Percentiles rank a stretch among this genome's conserved stretches.
These are phyloP conservation scores for Phialocephala subalpina DNA, from an alignment of 2,329 filamentous ascomycete genomes.

Conservation along the genomic window DNA sequence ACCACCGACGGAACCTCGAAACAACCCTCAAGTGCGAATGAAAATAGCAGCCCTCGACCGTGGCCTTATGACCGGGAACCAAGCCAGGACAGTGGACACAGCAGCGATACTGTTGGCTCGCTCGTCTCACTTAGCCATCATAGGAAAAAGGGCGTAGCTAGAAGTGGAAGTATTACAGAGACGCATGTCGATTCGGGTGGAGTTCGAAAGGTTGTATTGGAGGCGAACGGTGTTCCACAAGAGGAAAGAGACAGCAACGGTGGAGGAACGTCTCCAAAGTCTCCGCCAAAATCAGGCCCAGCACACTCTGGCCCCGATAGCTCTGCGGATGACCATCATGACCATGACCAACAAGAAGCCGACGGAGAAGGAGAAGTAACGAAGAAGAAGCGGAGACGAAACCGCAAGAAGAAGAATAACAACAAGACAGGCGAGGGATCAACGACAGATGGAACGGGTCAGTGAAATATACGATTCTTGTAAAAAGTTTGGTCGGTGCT, in stretches of 20 bases:
- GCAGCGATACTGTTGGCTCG: conserved; percentile 42
- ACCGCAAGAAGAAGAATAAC: conserved; percentile 39
- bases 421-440: conserved; percentile 33
- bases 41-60: conserved; percentile 3
- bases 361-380: conserved; percentile 17
- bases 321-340: conserved; percentile 1
- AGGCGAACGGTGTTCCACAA: conserved; percentile 58
- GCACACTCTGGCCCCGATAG: background rate
- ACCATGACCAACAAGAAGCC: conserved; percentile 15
- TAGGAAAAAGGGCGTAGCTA: conserved; percentile 57
- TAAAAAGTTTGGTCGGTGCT: conserved; percentile 4
- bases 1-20: conserved; percentile 6
- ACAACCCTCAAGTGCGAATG: background rate
- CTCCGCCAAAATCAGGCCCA: conserved; percentile 10
- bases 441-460: conserved; percentile 13
- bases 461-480: conserved; percentile 6
- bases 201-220: conserved; percentile 78
- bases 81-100: conserved; percentile 34
- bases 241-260: conserved; percentile 32
- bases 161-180: conserved; percentile 82
- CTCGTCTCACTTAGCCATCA: conserved; percentile 41
- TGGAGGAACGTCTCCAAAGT: conserved; percentile 4
- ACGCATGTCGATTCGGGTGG: conserved; percentile 79
- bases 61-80: conserved; percentile 7
- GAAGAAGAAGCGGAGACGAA: conserved; percentile 40